Conservation (phyloP, 805 yeast species). For the Brettanomyces bruxellensis region DNA sequence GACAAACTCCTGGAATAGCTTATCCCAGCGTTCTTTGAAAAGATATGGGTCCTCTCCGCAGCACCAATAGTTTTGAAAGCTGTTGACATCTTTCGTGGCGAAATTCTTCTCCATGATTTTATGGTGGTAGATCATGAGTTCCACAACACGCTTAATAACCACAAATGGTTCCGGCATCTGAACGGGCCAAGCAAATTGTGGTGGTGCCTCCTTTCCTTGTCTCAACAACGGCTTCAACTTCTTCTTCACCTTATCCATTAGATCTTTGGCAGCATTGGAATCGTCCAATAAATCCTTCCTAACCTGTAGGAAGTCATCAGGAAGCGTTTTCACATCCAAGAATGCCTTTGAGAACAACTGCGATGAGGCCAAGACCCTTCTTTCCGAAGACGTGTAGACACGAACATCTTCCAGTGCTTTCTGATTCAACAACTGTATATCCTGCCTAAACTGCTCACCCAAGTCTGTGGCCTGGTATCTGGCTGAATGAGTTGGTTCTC, state of each 20-base stretch:
- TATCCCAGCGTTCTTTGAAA: slow-evolving; percentile 96
- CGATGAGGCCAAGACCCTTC: slow-evolving; percentile 91
- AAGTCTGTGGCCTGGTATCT: slow-evolving; percentile 88
- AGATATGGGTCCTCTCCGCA: slow-evolving; percentile 90
- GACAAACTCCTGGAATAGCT: slow-evolving; percentile 83
- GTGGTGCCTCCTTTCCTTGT: slow-evolving; percentile 95
- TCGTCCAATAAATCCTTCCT: slow-evolving; percentile 91
- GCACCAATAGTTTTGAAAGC: slow-evolving; percentile 83
- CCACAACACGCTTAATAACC: slow-evolving; percentile 90
- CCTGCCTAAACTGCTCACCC: slow-evolving; percentile 94
- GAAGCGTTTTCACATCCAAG: slow-evolving; percentile 59
- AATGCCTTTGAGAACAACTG: slow-evolving; percentile 72
- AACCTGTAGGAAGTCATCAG: slow-evolving; percentile 71
- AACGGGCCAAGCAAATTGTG: slow-evolving; percentile 98
- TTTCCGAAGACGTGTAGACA: slow-evolving; percentile 85
- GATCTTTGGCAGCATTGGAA: slow-evolving; percentile 94
- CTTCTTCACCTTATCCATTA: slow-evolving; percentile 97
- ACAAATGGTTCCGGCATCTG: slow-evolving; percentile 96
- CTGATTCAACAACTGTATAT: slow-evolving; percentile 75
- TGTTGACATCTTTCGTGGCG: slow-evolving; percentile 50
- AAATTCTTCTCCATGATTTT: slow-evolving; percentile 78
- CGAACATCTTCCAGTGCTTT: slow-evolving; percentile 78
- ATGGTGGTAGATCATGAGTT: slow-evolving; percentile 86
- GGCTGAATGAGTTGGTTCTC: slow-evolving; percentile 98
- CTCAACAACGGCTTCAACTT: slow-evolving; percentile 88